Base-by-base conservation (phyloP, 1,284 basidiomycete genomes). In the Microbotryomycetes sp. region DNA sequence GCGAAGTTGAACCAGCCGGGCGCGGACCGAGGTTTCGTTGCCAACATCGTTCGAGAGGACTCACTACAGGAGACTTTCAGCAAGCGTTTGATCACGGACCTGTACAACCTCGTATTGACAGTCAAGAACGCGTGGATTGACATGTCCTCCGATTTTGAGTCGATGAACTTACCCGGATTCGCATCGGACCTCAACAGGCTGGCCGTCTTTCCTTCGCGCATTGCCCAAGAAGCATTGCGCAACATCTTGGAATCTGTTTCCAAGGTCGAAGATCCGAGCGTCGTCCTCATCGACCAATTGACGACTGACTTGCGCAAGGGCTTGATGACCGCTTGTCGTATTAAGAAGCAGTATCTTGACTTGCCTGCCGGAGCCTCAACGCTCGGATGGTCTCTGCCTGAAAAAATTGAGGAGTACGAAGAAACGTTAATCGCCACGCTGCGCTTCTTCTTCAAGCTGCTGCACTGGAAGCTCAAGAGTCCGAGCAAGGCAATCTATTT, bases 401-500 rank as follows among this genome's bases (percentile, higher is more conserved):
- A 86, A 57, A 59, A 64, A 28, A 57, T 67, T 29, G 66, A 65
- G 18, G 88, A 91, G 68, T 98, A 97, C 75, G 93, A 98, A 74
- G 78, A 81, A 24, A 90, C 90, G 2, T 85, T 98, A 57, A 79
- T 96, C 60, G 88, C 93, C 66, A 90, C 91, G 9, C 79, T 98
- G 67, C 82, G 85, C 9, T 87, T 87, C 74, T 96, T 98, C 78
- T 98, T 98, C 82, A 87, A 85, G 72, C 80, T 99, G 31, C 85
- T 98, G 29, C 90, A 96, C 70, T 91, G 88, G 86, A 96, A 97
- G 75, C 81, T 99, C 56, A 94, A 94, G 77, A 89, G 88, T 65
- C 89, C 88, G n/a, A 82, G 84, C 60, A 91, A 89, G 73, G 87
- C 88, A 26, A 88, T 93, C 56, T 90, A 94, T 76, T 96, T 97